phyloP scores from a whole-genome alignment of 148 eudicot species.

The Vaccinium macrocarpon region DNA sequence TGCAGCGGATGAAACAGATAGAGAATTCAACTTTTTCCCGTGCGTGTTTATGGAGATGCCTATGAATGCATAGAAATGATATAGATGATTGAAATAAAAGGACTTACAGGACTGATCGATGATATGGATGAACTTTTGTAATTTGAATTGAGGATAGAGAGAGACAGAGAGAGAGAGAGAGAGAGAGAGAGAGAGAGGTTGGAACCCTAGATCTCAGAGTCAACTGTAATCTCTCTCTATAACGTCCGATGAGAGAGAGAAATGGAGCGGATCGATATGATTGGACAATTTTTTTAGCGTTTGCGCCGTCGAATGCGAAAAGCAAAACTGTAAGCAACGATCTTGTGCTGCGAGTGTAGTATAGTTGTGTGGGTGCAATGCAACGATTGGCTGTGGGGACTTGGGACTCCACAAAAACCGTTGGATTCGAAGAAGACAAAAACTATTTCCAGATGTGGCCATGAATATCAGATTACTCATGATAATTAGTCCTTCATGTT shows the following conservation, averaged over 20 bases:
- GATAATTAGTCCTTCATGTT: too few species aligned
- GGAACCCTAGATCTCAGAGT: conserved; percentile 22
- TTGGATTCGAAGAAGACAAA: neutral
- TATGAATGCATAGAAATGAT: neutral
- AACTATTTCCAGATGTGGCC: too few species aligned
- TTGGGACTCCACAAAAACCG: neutral
- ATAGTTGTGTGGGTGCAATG: neutral
- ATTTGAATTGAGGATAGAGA: neutral
- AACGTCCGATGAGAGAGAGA: neutral
- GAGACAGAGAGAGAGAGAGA: too few species aligned
- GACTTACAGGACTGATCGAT: conserved; percentile 6
- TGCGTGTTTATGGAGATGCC: neutral
- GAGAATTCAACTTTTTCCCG: neutral
- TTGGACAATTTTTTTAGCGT: neutral
- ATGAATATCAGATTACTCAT: too few species aligned
- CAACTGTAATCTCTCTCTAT: neutral
- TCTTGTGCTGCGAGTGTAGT: conserved; percentile 11
- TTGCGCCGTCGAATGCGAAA: conserved; percentile 13
- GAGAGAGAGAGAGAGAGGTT: neutral
- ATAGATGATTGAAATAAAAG: neutral
- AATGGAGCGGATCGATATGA: neutral
- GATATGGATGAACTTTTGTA: neutral
- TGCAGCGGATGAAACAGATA: neutral
- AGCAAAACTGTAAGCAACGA: neutral
- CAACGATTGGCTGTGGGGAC: neutral